phyloP scores from a whole-genome alignment of 345 rosid species.

The Populus nigra region DNA sequence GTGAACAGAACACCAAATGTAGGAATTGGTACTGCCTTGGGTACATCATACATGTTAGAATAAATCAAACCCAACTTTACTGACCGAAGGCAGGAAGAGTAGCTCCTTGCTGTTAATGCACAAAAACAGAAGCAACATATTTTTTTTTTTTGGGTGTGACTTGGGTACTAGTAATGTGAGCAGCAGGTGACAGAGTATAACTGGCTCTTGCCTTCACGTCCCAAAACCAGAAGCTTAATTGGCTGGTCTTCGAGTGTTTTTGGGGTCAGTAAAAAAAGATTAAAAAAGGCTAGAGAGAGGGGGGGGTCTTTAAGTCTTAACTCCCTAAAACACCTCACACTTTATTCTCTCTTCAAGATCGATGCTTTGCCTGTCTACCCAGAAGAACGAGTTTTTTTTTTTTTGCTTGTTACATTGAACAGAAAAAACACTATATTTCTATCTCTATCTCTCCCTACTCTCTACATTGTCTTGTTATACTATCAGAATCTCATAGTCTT shows the following conservation, averaged over 20 bases:
- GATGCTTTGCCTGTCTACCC: constrained; percentile 48
- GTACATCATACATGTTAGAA: background rate
- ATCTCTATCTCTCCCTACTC: constrained; percentile 7
- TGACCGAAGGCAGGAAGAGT: constrained; percentile 24
- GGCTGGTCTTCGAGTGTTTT: constrained; percentile 21
- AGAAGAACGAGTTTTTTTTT: constrained; percentile 34
- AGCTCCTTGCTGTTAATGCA: background rate
- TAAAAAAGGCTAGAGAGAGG: constrained; percentile 22
- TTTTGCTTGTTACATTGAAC: background rate
- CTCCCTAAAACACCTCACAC: constrained; percentile 19
- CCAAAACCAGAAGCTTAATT: background rate
- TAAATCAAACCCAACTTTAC: constrained; percentile 27
- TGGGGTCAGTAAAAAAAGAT: background rate
- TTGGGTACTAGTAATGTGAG: constrained; percentile 3
- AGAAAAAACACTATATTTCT: constrained; percentile 24
- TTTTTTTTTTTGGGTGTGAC: background rate
- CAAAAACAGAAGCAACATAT: background rate
- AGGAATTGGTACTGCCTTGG: constrained; percentile 6
- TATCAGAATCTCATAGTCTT: constrained; percentile 40
- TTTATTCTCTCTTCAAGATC: constrained; percentile 52
- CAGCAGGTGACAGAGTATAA: constrained; percentile 28
- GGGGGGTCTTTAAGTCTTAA: constrained; percentile 16
- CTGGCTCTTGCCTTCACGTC: constrained; percentile 18
- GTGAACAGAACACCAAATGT: constrained; percentile 19
- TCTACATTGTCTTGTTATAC: constrained; percentile 57